These are phyloP conservation scores for Fusarium musae DNA, from an alignment of 2,329 filamentous ascomycete genomes.

Conservation along the genomic window DNA sequence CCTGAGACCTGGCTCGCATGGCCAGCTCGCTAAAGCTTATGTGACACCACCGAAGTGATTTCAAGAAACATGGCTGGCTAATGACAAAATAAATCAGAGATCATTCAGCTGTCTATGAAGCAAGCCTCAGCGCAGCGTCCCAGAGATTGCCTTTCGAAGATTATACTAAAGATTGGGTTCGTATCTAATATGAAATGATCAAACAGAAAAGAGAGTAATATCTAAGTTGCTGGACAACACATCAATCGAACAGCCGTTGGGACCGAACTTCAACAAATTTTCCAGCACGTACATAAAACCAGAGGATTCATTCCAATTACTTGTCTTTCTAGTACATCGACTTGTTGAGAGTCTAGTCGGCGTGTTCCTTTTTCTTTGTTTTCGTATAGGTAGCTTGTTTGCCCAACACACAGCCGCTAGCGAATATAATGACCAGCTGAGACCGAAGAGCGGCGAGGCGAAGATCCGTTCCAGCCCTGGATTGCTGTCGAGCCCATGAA, in stretches of 20 bases:
- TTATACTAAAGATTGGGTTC: neutral
- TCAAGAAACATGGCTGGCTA: neutral
- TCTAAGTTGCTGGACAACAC: slow-evolving; percentile 20
- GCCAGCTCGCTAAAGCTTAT: slow-evolving; percentile 9
- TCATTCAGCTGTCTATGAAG: slow-evolving; percentile 13
- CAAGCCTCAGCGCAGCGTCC: neutral
- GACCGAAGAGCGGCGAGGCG: slow-evolving; percentile 17
- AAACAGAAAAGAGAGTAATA: slow-evolving; percentile 26
- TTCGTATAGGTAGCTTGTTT: slow-evolving; percentile 6
- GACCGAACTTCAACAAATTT: neutral
- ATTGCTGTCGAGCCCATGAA: slow-evolving; percentile 7
- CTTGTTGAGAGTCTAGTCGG: neutral
- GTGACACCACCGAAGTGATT: slow-evolving; percentile 8
- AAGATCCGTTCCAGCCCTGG: slow-evolving; percentile 26
- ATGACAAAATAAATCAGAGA: neutral
- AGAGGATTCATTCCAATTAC: neutral
- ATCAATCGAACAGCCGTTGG: neutral
- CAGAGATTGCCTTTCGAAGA: neutral
- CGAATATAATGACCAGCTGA: slow-evolving; percentile 20
- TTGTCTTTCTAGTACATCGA: neutral
- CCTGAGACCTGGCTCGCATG: slow-evolving; percentile 2
- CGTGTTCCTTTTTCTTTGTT: slow-evolving; percentile 2
- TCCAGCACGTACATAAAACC: neutral
- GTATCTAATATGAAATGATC: slow-evolving; percentile 24
- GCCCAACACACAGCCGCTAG: neutral